A percentile compares a stretch with the other conserved stretches of the same genome.
These are phyloP conservation scores for Cladosporium velox DNA, from an alignment of 2,329 filamentous ascomycete genomes.

Conservation along the genomic window DNA sequence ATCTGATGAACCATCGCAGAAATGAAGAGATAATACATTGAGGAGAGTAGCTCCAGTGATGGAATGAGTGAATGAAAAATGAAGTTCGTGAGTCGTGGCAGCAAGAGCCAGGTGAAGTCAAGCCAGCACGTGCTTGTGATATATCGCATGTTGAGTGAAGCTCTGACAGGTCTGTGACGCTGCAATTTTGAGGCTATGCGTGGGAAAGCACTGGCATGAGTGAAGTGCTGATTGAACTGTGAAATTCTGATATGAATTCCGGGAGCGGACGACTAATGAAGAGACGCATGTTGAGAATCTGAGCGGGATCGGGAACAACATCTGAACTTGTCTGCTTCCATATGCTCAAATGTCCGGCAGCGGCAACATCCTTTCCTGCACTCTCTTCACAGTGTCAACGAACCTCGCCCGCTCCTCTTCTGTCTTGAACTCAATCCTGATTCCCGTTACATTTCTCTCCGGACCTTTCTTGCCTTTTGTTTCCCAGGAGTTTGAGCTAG, in stretches of 20 bases:
- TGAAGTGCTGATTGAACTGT: background rate
- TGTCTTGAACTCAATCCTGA: slow-evolving; percentile 47
- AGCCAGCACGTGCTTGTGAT: background rate
- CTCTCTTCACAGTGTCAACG: slow-evolving; percentile 40
- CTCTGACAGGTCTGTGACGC: background rate
- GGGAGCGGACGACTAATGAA: background rate
- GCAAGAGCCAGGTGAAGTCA: background rate
- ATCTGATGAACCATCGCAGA: too few species aligned
- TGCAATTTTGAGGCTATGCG: background rate
- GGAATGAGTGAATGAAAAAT: too few species aligned
- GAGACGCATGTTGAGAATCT: background rate
- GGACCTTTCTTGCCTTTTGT: slow-evolving; percentile 20
- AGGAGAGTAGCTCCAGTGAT: too few species aligned
- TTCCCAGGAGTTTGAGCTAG: background rate
- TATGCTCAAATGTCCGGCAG: slow-evolving; percentile 39
- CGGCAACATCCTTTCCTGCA: slow-evolving; percentile 41
- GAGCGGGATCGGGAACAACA: background rate
- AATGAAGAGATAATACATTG: too few species aligned
- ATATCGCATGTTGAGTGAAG: background rate
- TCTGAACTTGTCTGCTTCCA: background rate
- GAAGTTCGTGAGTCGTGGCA: too few species aligned
- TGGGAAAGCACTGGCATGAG: background rate
- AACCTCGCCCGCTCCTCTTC: slow-evolving; percentile 46
- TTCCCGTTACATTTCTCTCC: slow-evolving; percentile 44
- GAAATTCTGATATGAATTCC: background rate